Conservation (phyloP, 2,329 filamentous ascomycete genomes). For the Aspergillus sp. region DNA sequence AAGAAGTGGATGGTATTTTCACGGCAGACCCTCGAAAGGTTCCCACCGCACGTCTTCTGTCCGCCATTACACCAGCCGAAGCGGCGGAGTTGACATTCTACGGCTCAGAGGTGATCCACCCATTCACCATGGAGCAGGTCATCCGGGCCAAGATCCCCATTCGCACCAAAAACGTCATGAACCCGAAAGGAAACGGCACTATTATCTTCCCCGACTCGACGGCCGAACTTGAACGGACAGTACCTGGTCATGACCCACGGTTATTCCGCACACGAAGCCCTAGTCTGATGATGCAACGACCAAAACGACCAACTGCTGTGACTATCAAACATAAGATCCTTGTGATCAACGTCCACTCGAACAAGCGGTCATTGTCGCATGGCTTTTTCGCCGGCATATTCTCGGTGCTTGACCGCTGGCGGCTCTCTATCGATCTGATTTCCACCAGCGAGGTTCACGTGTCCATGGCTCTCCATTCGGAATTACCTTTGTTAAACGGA, state of each 20-base stretch:
- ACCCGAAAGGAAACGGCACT: conserved; percentile 54
- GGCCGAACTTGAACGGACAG: conserved; percentile 43
- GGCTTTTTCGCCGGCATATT: conserved; percentile 95
- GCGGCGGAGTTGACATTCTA: conserved; percentile 93
- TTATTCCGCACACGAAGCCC: conserved; percentile 41
- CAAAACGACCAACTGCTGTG: conserved; percentile 75
- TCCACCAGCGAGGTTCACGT: conserved; percentile 96
- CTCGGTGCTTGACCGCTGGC: conserved; percentile 75
- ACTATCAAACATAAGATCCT: conserved; percentile 97
- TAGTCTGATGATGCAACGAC: conserved; percentile 44
- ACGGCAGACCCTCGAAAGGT: conserved; percentile 79
- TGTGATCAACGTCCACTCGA: conserved; percentile 95
- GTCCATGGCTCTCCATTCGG: conserved; percentile 88
- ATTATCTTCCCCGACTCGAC: conserved; percentile 64
- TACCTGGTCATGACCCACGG: conserved; percentile 51
- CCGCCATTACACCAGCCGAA: conserved; percentile 84
- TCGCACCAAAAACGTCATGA: conserved; percentile 63
- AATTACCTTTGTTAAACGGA: conserved; percentile 48
- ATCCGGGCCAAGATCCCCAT: conserved; percentile 59
- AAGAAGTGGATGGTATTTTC: conserved; percentile 96
- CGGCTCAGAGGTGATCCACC: conserved; percentile 94
- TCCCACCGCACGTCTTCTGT: conserved; percentile 81
- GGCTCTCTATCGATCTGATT: conserved; percentile 89
- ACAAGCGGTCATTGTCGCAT: conserved; percentile 91
- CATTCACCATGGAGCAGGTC: conserved; percentile 95